Evolutionary conservation across 257 asterid genomes (phyloP), one percentile per base, ranked within the genome.

Genomic region (Lantana camara): DNA sequence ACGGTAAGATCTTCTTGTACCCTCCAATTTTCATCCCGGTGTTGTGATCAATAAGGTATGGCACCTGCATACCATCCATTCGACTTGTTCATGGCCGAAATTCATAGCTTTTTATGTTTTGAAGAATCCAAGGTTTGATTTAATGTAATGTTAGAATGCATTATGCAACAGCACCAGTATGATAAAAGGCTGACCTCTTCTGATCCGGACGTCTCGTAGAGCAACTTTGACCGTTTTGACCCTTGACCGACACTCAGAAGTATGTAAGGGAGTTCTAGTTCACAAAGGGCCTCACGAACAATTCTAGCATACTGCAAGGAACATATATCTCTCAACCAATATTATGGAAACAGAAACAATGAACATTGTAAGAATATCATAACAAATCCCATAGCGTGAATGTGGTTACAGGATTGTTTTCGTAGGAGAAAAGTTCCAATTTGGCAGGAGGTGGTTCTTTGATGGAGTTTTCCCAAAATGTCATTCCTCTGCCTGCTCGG

Each of bases 401-500:
- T 45, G 10, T 58, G 60, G 85, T 83, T 81, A 88, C 94, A 2
- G 90, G 80, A 63, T 82, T 82, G 69, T 89, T 89, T 73, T 86
- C 96, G 35, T 78, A 86, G 11, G 96, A 84, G 73, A 80, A 89
- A 60, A 86, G 95, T 68, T 89, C 92, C 83, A 89, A 70, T 54
- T 80, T 86, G 49, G 27, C 66, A 2, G 79, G 67, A 35, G 93
- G 95, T 13, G 79, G 68, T 71, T 82, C 93, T 60, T 73, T 77
- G 30, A 34, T 59, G n/a, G 92, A 76, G 55, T 80, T 79, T 30
- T 74, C 76, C 95, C 96, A 89, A 41, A 83, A 71, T 53, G 95
- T 75, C 96, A 89, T 83, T 75, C 95, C 96, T 66, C 90, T 82
- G 73, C 96, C 96, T 29, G 90, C 92, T 77, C 95, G 85, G 40